These are phyloP conservation scores for Amanita molliuscula DNA, from an alignment of 768 basidiomycete genomes.

Conservation along the genomic window DNA sequence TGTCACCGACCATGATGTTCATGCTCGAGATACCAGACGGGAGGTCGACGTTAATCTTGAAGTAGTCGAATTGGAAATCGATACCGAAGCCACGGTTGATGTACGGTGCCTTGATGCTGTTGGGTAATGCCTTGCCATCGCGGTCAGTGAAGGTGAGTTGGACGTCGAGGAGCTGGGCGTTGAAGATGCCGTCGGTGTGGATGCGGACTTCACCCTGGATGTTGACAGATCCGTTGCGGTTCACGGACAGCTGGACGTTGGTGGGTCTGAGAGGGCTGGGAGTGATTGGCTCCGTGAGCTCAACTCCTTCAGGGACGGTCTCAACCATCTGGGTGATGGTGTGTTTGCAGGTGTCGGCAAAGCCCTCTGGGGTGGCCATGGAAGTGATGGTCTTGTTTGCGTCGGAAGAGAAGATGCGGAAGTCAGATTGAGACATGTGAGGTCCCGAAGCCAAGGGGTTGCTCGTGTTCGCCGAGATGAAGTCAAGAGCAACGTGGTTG, in stretches of 20 bases:
- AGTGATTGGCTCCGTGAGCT: neutral
- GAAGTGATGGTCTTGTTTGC: neutral
- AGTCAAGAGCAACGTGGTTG: conserved; percentile 1
- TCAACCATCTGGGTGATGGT: neutral
- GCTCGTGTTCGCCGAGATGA: conserved; percentile 1
- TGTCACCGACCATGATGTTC: neutral
- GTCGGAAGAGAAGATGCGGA: conserved; percentile 1
- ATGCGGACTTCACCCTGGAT: neutral
- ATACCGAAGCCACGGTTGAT: conserved; percentile 2
- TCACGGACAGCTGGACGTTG: neutral
- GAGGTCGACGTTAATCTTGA: neutral
- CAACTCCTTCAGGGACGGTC: neutral
- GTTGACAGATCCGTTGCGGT: neutral
- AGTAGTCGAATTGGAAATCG: conserved; percentile 1
- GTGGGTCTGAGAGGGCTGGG: neutral
- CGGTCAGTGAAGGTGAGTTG: neutral
- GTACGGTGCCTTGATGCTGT: neutral
- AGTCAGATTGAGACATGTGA: neutral
- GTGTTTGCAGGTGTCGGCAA: neutral
- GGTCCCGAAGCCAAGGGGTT: neutral
- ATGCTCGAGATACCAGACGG: neutral
- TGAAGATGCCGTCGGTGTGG: neutral
- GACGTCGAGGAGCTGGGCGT: neutral
- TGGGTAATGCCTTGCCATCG: neutral
- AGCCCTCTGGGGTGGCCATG: neutral